Conservation (phyloP, 345 rosid genomes). For the Aethionema arabicum region DNA sequence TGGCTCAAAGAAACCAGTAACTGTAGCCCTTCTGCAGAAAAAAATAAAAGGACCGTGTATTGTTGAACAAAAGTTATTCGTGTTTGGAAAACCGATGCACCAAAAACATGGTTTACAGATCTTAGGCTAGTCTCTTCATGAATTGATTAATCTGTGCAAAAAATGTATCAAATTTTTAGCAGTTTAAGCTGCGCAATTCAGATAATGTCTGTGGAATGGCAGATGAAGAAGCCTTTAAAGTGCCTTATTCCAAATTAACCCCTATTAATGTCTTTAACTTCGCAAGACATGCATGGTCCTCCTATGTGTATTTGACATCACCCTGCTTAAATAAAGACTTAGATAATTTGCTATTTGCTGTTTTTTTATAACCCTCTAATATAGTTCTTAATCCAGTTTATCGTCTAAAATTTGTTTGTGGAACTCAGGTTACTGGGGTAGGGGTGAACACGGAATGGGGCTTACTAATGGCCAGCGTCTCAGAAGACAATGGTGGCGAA, state of each 20-base stretch:
- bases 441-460: conserved; percentile 99
- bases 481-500: conserved; percentile 98
- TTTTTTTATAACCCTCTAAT: background rate
- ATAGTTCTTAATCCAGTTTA: too few species aligned
- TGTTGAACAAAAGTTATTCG: conserved; percentile 1
- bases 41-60: conserved; percentile 1
- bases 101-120: conserved; percentile 8
- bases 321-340: too few species aligned
- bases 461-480: conserved; percentile 89
- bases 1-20: conserved; percentile 8
- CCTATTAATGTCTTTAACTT: background rate
- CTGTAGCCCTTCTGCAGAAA: conserved; percentile 17
- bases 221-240: background rate
- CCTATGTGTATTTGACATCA: background rate
- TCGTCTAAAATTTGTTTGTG: background rate
- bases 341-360: background rate
- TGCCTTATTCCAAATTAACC: background rate
- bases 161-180: background rate
- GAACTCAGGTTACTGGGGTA: conserved; percentile 78
- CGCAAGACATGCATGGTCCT: background rate
- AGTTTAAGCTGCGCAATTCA: background rate
- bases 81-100: conserved; percentile 11
- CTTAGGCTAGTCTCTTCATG: conserved; percentile 5
- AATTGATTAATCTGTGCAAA: background rate
- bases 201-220: background rate